Conservation (phyloP, 2,329 filamentous ascomycete genomes). For the Curvularia verruculosa region DNA sequence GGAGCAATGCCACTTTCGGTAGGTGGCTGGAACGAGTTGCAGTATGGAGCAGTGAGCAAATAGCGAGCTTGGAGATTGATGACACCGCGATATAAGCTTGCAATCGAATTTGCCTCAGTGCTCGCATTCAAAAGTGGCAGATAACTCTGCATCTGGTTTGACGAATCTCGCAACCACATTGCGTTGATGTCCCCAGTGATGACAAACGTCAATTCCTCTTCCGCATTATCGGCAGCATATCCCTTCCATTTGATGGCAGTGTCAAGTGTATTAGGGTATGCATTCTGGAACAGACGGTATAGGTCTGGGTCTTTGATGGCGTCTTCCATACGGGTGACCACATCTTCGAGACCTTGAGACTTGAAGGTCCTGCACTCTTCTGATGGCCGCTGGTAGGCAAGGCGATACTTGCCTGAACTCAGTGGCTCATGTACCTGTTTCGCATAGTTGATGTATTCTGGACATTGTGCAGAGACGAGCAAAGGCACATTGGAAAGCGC, state of each 20-base stretch:
- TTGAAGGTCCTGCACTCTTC: slow-evolving; percentile 56
- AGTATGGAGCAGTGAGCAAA: slow-evolving; percentile 64
- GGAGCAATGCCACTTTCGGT: slow-evolving; percentile 53
- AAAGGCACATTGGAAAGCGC: slow-evolving; percentile 26
- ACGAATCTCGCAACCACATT: slow-evolving; percentile 62
- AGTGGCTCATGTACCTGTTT: slow-evolving; percentile 51
- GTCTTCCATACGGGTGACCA: slow-evolving; percentile 42
- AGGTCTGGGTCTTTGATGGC: slow-evolving; percentile 64
- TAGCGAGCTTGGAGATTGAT: slow-evolving; percentile 76
- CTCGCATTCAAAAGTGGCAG: slow-evolving; percentile 65
- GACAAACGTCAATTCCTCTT: slow-evolving; percentile 68
- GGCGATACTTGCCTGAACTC: slow-evolving; percentile 53
- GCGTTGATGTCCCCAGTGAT: slow-evolving; percentile 65
- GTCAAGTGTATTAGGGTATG: slow-evolving; percentile 76
- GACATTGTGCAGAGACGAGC: slow-evolving; percentile 46
- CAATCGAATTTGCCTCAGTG: slow-evolving; percentile 63
- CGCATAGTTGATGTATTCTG: slow-evolving; percentile 54
- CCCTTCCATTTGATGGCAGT: slow-evolving; percentile 75
- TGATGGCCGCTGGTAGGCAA: slow-evolving; percentile 54
- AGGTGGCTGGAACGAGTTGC: slow-evolving; percentile 61
- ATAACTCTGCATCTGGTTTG: slow-evolving; percentile 75
- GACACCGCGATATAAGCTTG: slow-evolving; percentile 70
- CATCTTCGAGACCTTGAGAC: slow-evolving; percentile 52
- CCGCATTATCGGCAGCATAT: slow-evolving; percentile 59
- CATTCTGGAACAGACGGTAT: slow-evolving; percentile 72